Conservation (phyloP, 805 yeast genomes). For the Tanozyma kutaoensis region DNA sequence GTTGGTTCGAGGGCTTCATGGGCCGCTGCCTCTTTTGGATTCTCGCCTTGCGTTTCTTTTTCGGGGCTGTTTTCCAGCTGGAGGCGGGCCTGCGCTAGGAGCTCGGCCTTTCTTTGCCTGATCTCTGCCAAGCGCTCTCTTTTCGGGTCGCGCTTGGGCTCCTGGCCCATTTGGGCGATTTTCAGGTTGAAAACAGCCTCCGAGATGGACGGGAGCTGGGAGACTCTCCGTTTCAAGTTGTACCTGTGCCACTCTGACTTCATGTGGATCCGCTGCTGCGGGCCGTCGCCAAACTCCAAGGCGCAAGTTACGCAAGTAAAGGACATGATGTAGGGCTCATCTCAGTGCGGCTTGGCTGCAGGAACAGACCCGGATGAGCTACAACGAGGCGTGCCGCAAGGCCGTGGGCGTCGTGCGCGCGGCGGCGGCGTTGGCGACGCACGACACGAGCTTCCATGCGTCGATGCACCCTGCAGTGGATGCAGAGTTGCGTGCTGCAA, state of each 20-base stretch:
- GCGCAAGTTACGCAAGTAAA: constrained; percentile 29
- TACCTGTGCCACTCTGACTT: constrained; percentile 33
- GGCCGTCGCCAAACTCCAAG: constrained; percentile 22
- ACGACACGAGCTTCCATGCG: constrained; percentile 67
- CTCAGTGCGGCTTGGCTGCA: too few relatives aligned
- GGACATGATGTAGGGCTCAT: constrained; percentile 1
- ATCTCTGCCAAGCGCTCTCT: too few relatives aligned
- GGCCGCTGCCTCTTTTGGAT: too few relatives aligned
- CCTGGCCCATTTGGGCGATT: constrained; percentile 5
- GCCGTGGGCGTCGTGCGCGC: constrained; percentile 50
- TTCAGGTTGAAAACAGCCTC: constrained; percentile 11
- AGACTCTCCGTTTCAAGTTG: constrained; percentile 30
- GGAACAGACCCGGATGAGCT: too few relatives aligned
- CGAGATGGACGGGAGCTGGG: constrained; percentile 14
- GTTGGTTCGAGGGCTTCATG: too few relatives aligned
- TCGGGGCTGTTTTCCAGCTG: too few relatives aligned
- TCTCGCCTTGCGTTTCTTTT: too few relatives aligned
- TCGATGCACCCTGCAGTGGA: constrained; percentile 42
- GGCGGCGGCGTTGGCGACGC: constrained; percentile 57
- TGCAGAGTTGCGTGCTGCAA: constrained; percentile 22
- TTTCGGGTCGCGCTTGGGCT: too few relatives aligned
- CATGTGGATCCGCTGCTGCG: constrained; percentile 28
- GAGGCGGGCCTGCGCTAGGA: too few relatives aligned
- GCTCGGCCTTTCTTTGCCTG: too few relatives aligned
- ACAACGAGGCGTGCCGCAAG: constrained; percentile 21